Base-by-base conservation (phyloP, 2,329 filamentous ascomycete species). In the Aureobasidium namibiae region DNA sequence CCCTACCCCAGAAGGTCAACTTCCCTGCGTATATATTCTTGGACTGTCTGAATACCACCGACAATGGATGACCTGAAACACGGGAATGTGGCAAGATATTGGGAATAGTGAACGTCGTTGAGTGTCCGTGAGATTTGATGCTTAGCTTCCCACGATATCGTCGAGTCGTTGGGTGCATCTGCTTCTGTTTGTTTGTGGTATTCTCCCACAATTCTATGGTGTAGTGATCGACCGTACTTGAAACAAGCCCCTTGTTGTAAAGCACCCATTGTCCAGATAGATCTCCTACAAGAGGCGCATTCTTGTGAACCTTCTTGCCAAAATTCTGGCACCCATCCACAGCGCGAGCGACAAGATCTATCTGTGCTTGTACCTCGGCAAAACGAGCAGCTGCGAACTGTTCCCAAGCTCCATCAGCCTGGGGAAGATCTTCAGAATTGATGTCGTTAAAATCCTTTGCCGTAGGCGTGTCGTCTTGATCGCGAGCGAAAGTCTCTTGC, bases 1-100 rank as follows among this genome's bases (percentile, higher is more conserved):
- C 46, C 7, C 36, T 23, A 13, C 46, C 46, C 46, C 46, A 49
- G 11, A 49, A 36, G 2, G 83, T 86, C 72, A 86, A 83, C 42
- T 79, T 76, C 49, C 81, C 76, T 1, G 76, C 74, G 64, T 84
- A 80, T 52, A 85, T 81, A 56, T 82, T 74, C 23, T 73, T 73
- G 8, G 23, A 8, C 14, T 7, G 16, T 16, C 14, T 36, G n/a
- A 18, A 36, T 8, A 1, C 13, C 24, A 49, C 8, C 14, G 13
- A 11, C 5, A 33, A 10, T 23, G 46, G n/a, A 23, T 4, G 29
- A 6, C 46, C 46, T 5, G 29, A 34, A 11, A 49, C 18, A 3
- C 7, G n/a, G 14, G 3, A 7, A 4, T 1, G 1, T 8, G 31
- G 46, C 1, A 8, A 23, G 13, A 49, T 21, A 2, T 5, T 3